Conservation (phyloP, 805 yeast species). For the Candida michaelii region DNA sequence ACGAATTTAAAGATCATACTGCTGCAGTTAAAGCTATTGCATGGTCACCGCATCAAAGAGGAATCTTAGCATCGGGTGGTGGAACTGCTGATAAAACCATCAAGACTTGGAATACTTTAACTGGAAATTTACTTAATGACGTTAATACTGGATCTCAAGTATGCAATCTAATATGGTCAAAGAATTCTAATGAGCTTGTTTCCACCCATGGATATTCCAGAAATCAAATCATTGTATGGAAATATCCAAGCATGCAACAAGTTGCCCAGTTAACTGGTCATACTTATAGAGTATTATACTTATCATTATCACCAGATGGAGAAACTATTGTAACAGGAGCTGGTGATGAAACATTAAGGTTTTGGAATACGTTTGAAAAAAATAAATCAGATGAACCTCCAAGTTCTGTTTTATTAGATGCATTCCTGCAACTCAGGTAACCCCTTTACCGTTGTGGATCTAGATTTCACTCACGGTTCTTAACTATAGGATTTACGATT, state of each 20-base stretch:
- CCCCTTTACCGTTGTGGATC: no score
- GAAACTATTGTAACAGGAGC: constrained; percentile 97
- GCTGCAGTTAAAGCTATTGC: constrained; percentile 97
- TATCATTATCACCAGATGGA: constrained; percentile 93
- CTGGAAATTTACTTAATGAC: constrained; percentile 70
- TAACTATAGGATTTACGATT: no score
- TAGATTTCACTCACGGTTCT: no score
- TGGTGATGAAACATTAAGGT: constrained; percentile 93
- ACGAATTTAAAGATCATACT: constrained; percentile 75
- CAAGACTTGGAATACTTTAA: constrained; percentile 88
- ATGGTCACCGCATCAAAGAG: constrained; percentile 97
- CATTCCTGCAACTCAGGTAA: constrained; percentile 71
- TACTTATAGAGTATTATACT: constrained; percentile 84
- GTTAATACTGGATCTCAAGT: constrained; percentile 97
- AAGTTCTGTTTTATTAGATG: constrained; percentile 65
- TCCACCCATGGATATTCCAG: constrained; percentile 93
- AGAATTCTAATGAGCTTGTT: constrained; percentile 86
- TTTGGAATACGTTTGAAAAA: constrained; percentile 93
- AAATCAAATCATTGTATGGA: constrained; percentile 92
- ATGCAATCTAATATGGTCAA: constrained; percentile 91
- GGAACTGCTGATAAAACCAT: constrained; percentile 92
- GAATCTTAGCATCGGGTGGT: constrained; percentile 92
- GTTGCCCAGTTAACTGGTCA: constrained; percentile 94
- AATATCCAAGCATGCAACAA: constrained; percentile 88
- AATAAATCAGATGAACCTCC: constrained; percentile 57